Conservation (phyloP, 2,329 filamentous ascomycete species). For the Stachybotrys chlorohalonatus region DNA sequence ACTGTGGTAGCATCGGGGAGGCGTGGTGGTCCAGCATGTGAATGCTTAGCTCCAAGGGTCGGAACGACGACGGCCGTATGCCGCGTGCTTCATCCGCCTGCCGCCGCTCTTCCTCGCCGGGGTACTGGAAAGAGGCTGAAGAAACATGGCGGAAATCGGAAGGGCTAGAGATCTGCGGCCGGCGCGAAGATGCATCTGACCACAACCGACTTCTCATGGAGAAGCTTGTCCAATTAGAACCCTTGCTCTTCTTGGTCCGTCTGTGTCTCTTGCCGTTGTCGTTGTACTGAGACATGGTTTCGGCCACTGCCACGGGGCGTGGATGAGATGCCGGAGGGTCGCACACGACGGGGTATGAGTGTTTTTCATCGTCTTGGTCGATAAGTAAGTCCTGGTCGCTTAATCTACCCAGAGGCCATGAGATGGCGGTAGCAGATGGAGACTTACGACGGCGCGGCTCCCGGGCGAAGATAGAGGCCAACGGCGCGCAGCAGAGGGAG, state of each 20-base stretch:
- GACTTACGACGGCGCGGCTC: slow-evolving; percentile 29
- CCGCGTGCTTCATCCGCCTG: slow-evolving; percentile 13
- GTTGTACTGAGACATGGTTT: slow-evolving; percentile 7
- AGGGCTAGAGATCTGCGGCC: slow-evolving; percentile 49
- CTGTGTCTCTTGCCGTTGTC: slow-evolving; percentile 9
- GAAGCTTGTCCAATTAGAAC: slow-evolving; percentile 30
- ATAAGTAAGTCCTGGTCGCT: slow-evolving; percentile 20
- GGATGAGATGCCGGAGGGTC: slow-evolving; percentile 18
- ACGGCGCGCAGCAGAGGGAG: slow-evolving; percentile 34
- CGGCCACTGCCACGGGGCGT: slow-evolving; percentile 15
- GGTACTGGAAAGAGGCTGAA: slow-evolving; percentile 33
- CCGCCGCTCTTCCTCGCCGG: slow-evolving; percentile 2
- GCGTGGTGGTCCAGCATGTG: slow-evolving; percentile 30
- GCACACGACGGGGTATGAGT: slow-evolving; percentile 13
- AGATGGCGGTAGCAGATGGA: slow-evolving; percentile 13
- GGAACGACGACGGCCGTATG: slow-evolving; percentile 29
- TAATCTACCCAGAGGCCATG: slow-evolving; percentile 15
- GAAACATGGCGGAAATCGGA: slow-evolving; percentile 52
- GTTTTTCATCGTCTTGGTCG: slow-evolving; percentile 21
- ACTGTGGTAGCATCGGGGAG: slow-evolving; percentile 47
- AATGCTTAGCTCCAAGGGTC: slow-evolving; percentile 49
- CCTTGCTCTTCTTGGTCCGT: slow-evolving; percentile 10
- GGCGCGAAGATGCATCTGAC: slow-evolving; percentile 36
- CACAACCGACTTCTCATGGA: slow-evolving; percentile 37
- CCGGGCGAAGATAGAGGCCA: slow-evolving; percentile 27